These are phyloP conservation scores for Saccharomycopsis babjevae DNA, from an alignment of 805 yeast species.

Conservation along the genomic window DNA sequence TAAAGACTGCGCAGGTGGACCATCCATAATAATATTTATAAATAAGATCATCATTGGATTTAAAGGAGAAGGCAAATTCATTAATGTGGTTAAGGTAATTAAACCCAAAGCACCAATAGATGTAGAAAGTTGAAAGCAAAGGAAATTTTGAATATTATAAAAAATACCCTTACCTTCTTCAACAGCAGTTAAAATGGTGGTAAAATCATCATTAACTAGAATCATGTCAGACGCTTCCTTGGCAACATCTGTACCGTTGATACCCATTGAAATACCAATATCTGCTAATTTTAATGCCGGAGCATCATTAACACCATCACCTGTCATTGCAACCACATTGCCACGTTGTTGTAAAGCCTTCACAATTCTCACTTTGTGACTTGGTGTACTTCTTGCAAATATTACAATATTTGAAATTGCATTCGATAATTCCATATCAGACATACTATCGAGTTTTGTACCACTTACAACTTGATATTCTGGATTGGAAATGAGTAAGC, in stretches of 20 bases:
- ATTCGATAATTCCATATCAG: slow-evolving; percentile 60
- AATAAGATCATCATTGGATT: slow-evolving; percentile 98
- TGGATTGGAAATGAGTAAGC: slow-evolving; percentile 65
- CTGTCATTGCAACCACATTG: slow-evolving; percentile 98
- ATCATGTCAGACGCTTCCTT: slow-evolving; percentile 98
- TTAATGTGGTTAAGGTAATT: slow-evolving; percentile 77
- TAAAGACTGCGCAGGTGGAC: slow-evolving; percentile 96
- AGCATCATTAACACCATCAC: slow-evolving; percentile 97
- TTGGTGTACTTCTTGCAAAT: slow-evolving; percentile 93
- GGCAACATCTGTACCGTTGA: slow-evolving; percentile 95
- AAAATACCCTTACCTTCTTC: slow-evolving; percentile 98
- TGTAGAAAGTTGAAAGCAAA: slow-evolving; percentile 92
- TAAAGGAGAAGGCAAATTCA: slow-evolving; percentile 85
- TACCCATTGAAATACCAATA: slow-evolving; percentile 91
- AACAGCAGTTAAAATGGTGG: slow-evolving; percentile 86
- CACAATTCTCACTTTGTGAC: slow-evolving; percentile 83
- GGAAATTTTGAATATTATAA: slow-evolving; percentile 86
- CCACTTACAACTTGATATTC: slow-evolving; percentile 73
- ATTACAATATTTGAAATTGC: slow-evolving; percentile 77
- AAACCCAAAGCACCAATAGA: slow-evolving; percentile 89
- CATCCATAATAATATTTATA: slow-evolving; percentile 97
- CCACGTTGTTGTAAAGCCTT: slow-evolving; percentile 84
- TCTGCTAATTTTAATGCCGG: slow-evolving; percentile 96
- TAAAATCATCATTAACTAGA: slow-evolving; percentile 90
- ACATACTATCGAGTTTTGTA: slow-evolving; percentile 64